phyloP scores from a whole-genome alignment of 2,329 filamentous ascomycete species.

The Penicillium sp. region DNA sequence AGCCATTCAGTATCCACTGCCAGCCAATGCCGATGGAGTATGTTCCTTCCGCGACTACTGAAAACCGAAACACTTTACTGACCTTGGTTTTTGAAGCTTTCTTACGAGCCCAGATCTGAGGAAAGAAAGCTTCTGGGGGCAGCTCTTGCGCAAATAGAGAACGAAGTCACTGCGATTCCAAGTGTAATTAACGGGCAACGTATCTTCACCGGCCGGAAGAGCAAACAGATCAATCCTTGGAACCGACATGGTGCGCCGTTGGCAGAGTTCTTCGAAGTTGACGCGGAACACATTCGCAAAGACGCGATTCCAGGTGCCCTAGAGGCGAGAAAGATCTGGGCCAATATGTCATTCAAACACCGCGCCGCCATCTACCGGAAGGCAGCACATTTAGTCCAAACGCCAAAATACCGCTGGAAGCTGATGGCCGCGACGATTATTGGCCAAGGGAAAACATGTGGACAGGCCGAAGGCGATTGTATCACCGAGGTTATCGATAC shows the following conservation, averaged over 20 bases:
- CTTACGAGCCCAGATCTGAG: not conserved
- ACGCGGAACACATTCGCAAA: not conserved
- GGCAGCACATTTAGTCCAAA: conserved; percentile 4
- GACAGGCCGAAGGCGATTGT: conserved; percentile 3
- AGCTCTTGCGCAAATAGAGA: not conserved
- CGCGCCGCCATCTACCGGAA: conserved; percentile 12
- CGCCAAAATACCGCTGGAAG: conserved; percentile 9
- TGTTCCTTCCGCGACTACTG: too few species aligned
- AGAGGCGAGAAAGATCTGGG: conserved; percentile 9
- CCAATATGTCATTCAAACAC: conserved; percentile 7
- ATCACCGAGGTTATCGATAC: conserved; percentile 1
- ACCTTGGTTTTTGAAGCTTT: too few species aligned
- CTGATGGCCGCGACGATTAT: conserved; percentile 14
- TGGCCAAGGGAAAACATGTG: conserved; percentile 14
- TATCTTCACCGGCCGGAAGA: conserved; percentile 3
- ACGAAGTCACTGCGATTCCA: not conserved
- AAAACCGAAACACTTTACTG: too few species aligned
- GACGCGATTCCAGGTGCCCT: conserved; percentile 10
- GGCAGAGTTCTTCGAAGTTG: conserved; percentile 8
- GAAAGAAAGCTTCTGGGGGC: not conserved
- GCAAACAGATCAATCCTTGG: conserved; percentile 9
- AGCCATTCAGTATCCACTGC: too few species aligned
- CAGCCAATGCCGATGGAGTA: too few species aligned
- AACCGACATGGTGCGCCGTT: conserved; percentile 5
- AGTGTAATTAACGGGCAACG: conserved; percentile 4